Evolutionary conservation across 2,329 filamentous ascomycete genomes (phyloP).

Genomic region (Monilinia laxa): DNA sequence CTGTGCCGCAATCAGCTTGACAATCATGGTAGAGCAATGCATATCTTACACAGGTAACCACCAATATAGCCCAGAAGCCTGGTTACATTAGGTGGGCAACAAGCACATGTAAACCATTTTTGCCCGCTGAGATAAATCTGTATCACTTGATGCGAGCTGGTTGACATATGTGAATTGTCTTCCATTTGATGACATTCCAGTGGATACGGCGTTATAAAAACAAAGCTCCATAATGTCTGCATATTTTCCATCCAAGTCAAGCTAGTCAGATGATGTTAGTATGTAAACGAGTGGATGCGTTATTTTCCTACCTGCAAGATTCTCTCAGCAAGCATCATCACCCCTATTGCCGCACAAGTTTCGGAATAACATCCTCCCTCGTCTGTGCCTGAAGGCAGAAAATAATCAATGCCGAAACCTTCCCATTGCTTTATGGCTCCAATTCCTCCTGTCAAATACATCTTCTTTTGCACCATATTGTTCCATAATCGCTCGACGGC

Average conservation of each 20-base stretch:
- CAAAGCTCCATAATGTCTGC: slow-evolving; percentile 60
- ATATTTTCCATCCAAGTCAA: slow-evolving; percentile 53
- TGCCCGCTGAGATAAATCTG: slow-evolving; percentile 49
- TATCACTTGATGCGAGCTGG: slow-evolving; percentile 55
- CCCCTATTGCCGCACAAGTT: slow-evolving; percentile 59
- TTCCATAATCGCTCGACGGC: slow-evolving; percentile 54
- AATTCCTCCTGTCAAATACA: slow-evolving; percentile 63
- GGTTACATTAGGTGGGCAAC: slow-evolving; percentile 60
- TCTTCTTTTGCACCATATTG: slow-evolving; percentile 61
- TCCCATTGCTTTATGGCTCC: slow-evolving; percentile 59
- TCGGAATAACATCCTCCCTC: slow-evolving; percentile 63
- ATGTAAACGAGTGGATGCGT: neutral
- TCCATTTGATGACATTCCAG: slow-evolving; percentile 56
- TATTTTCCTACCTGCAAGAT: slow-evolving; percentile 47
- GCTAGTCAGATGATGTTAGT: slow-evolving; percentile 27
- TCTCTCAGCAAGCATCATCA: slow-evolving; percentile 60
- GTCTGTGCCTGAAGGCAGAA: slow-evolving; percentile 57
- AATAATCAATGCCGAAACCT: slow-evolving; percentile 59
- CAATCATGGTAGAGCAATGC: neutral
- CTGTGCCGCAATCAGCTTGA: neutral
- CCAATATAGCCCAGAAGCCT: slow-evolving; percentile 56
- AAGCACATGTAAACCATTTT: slow-evolving; percentile 60
- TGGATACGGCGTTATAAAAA: slow-evolving; percentile 60
- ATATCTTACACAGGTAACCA: slow-evolving; percentile 54
- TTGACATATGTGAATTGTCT: slow-evolving; percentile 62